Base-by-base conservation (phyloP, 192 early-diverging fungal genomes). In the Diversispora eburnea region DNA sequence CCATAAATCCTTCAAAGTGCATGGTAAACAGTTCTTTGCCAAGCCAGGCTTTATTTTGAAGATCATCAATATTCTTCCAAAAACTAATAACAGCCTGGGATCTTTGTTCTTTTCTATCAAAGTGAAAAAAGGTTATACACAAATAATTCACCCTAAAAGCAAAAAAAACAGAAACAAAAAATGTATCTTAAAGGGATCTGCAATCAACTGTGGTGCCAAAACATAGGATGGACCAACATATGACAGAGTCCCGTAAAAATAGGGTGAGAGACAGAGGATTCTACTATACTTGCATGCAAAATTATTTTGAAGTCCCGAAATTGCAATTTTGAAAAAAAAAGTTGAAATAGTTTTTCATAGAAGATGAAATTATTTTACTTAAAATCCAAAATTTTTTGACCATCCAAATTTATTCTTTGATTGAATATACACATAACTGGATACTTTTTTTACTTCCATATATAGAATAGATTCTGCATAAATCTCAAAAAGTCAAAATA, bases 161-260 rank as follows among this genome's bases (percentile, higher is more conserved):
- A n/a, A n/a, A n/a, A n/a, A n/a, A 61, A 61, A 61, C 8, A 54
- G 51, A 10, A 54, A 54, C 51, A 10, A 54, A 54, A 54, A 10
- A 17, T 54, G 51, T 54, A 54, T 54, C 51, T 54, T 9, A 61
- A 66, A 48, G 19, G 46, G 45, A 66, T 20, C 17, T 42, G 20
- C 4, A 48, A 4, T 48, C 19, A 4, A 47, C 64, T 46, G 46
- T 66, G 41, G n/a, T 46, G 17, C 8, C 63, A 66, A 66, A 66
- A 46, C 64, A 66, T 42, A 43, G 42, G 64, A 70, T 70, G 67
- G 3, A 15, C 52, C 33, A 55, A 70, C 49, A 70, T 7, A 56
- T 3, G 54, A 70, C 9, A 17, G 67, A 70, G 25, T 56, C 52
- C 67, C 33, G n/a, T 39, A 25, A 70, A 70, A 55, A 33, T 55